These are phyloP conservation scores for Panus rudis DNA, from an alignment of 768 basidiomycete genomes.

Conservation along the genomic window DNA sequence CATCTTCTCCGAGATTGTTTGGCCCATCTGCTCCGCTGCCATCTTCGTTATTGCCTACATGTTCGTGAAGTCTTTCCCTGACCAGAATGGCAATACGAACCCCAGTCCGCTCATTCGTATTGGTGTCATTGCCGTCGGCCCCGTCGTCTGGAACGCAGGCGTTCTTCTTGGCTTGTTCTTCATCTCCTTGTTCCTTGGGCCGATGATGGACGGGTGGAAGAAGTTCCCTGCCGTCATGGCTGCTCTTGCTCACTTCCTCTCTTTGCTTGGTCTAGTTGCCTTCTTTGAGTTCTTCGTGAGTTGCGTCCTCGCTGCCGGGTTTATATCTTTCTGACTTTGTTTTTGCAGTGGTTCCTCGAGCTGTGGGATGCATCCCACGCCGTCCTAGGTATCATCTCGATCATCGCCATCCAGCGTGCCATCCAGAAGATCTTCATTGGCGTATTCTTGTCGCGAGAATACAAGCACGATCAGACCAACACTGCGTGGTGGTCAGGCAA, in stretches of 20 bases:
- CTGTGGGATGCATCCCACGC: constrained; percentile 97
- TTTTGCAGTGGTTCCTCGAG: constrained; percentile 84
- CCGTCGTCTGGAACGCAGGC: constrained; percentile 92
- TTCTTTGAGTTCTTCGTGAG: constrained; percentile 97
- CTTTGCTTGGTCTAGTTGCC: constrained; percentile 73
- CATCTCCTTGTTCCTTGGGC: constrained; percentile 86
- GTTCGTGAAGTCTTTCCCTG: constrained; percentile 90
- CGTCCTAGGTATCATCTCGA: constrained; percentile 84
- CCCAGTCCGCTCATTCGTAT: constrained; percentile 91
- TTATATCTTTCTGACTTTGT: constrained; percentile 9
- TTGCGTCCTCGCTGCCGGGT: constrained; percentile 25
- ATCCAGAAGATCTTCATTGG: constrained; percentile 93
- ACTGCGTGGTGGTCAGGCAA: constrained; percentile 98
- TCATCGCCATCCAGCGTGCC: constrained; percentile 85
- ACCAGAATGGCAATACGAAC: constrained; percentile 46
- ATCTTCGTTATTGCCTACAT: constrained; percentile 83
- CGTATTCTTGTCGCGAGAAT: constrained; percentile 92
- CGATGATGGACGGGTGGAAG: constrained; percentile 76
- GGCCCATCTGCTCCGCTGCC: constrained; percentile 68
- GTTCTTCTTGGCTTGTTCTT: constrained; percentile 83
- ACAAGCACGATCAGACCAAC: constrained; percentile 98
- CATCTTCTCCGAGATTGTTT: constrained; percentile 76
- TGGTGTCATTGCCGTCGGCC: constrained; percentile 81
- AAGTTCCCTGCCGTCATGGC: constrained; percentile 94
- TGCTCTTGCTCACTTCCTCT: constrained; percentile 76